phyloP scores from a whole-genome alignment of 2,329 filamentous ascomycete species.

The Sclerotinia borealis region DNA sequence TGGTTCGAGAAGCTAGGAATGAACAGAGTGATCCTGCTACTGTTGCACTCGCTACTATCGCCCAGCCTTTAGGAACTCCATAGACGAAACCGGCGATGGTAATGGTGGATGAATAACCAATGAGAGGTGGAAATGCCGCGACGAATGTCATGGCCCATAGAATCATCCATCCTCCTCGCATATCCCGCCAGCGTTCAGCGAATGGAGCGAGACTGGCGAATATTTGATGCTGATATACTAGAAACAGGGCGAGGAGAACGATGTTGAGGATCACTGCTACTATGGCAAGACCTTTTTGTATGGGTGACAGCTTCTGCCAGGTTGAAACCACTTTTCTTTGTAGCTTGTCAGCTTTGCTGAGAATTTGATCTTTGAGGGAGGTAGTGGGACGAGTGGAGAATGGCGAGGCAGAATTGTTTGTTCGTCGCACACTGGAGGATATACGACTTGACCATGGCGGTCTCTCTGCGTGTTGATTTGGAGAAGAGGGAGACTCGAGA shows the following conservation, averaged over 20 bases:
- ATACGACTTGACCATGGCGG: conserved; percentile 47
- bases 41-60: conserved; percentile 68
- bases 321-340: conserved; percentile 41
- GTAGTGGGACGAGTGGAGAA: conserved; percentile 18
- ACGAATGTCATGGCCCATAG: conserved; percentile 60
- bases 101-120: conserved; percentile 63
- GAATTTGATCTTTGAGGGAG: conserved; percentile 36
- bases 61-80: conserved; percentile 65
- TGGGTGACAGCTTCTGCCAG: conserved; percentile 50
- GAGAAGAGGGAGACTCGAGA: conserved; percentile 40
- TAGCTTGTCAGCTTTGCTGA: conserved; percentile 48
- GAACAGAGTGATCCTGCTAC: conserved; percentile 70
- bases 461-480: conserved; percentile 34
- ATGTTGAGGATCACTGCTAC: conserved; percentile 42
- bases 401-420: conserved; percentile 16
- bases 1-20: conserved; percentile 73
- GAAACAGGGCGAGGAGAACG: conserved; percentile 59
- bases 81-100: conserved; percentile 67
- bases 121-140: conserved; percentile 64
- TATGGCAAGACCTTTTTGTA: conserved; percentile 56
- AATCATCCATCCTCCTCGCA: conserved; percentile 64
- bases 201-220: conserved; percentile 69
- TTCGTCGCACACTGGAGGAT: conserved; percentile 33
- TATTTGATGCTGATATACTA: conserved; percentile 74
- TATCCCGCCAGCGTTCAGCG: conserved; percentile 66